Evolutionary conservation across 768 basidiomycete species (phyloP).

Genomic region (Pleurotus giganteus): DNA sequence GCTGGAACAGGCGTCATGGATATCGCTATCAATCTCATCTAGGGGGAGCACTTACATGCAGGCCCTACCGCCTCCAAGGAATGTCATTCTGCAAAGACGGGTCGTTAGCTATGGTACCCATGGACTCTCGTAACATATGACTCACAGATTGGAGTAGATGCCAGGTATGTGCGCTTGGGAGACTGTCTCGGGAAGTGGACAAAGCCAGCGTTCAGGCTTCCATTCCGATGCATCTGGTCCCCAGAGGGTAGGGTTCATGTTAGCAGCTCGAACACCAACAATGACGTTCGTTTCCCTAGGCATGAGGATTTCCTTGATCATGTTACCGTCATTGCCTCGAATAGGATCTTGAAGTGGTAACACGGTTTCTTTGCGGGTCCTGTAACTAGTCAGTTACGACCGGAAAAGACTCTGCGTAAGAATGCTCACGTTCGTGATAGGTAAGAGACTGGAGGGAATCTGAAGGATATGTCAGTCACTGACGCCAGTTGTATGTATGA

Average conservation of each 20-base stretch:
- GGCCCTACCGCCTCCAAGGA: slow-evolving; percentile 39
- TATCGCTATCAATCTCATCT: neutral
- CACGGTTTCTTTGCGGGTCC: slow-evolving; percentile 25
- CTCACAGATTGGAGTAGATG: slow-evolving; percentile 34
- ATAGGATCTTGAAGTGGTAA: slow-evolving; percentile 35
- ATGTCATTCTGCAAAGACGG: slow-evolving; percentile 33
- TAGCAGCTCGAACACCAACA: slow-evolving; percentile 29
- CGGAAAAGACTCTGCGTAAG: neutral
- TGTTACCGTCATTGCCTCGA: slow-evolving; percentile 24
- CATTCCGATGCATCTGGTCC: slow-evolving; percentile 41
- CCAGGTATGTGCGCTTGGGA: slow-evolving; percentile 30
- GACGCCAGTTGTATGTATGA: neutral
- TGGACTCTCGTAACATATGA: neutral
- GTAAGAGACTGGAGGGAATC: slow-evolving; percentile 24
- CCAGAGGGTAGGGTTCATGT: slow-evolving; percentile 36
- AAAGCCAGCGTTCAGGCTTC: slow-evolving; percentile 46
- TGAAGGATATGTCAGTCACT: neutral
- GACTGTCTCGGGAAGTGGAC: slow-evolving; percentile 31
- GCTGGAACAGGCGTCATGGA: slow-evolving; percentile 13
- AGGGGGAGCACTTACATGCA: slow-evolving; percentile 38
- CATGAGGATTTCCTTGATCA: slow-evolving; percentile 21
- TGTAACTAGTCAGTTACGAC: slow-evolving; percentile 10
- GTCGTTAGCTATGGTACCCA: neutral
- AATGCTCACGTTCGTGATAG: slow-evolving; percentile 22
- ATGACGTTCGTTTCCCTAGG: slow-evolving; percentile 25